Percentiles rank a stretch among this genome's conserved stretches.
phyloP scores from a whole-genome alignment of 23 red algal species.

The Pyropia yezoensis region DNA sequence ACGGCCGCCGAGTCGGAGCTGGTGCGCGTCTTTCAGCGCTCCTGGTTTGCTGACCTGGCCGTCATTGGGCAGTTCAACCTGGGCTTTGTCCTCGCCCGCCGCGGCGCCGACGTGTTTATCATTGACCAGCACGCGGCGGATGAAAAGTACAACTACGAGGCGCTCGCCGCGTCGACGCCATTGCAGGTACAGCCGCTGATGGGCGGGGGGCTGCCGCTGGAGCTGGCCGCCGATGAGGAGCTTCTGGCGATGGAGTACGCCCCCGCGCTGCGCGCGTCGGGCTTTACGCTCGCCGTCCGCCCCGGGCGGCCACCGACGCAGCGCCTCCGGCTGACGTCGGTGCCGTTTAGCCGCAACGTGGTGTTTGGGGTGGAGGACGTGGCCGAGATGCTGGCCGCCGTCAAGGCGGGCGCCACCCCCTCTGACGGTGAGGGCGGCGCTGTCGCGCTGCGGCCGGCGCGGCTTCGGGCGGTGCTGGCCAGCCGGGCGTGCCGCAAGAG shows the following conservation, averaged over 20 bases:
- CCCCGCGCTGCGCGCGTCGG: slow-evolving; percentile 27
- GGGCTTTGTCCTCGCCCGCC: slow-evolving; percentile 67
- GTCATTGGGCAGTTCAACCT: slow-evolving; percentile 92
- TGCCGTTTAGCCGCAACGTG: slow-evolving; percentile 50
- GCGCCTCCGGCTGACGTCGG: slow-evolving; percentile 31
- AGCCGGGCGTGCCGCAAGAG: slow-evolving; percentile 83
- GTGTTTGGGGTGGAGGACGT: slow-evolving; percentile 68
- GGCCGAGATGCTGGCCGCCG: slow-evolving; percentile 53
- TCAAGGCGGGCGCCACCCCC: slow-evolving; percentile 21
- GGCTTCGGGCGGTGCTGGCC: slow-evolving; percentile 68
- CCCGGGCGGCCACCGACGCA: slow-evolving; percentile 26
- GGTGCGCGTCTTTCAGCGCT: slow-evolving; percentile 46
- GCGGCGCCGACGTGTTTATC: slow-evolving; percentile 62
- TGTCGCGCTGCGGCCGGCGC: slow-evolving; percentile 16
- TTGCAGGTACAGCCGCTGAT: slow-evolving; percentile 47
- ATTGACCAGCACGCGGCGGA: slow-evolving; percentile 98
- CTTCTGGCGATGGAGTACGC: slow-evolving; percentile 40
- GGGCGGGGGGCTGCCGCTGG: slow-evolving; percentile 20
- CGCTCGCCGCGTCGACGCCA: slow-evolving; percentile 16
- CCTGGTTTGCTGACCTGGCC: slow-evolving; percentile 56
- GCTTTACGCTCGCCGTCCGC: slow-evolving; percentile 38
- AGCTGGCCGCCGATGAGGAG: slow-evolving; percentile 71
- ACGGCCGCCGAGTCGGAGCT: slow-evolving; percentile 42
- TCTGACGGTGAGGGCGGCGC: neutral
- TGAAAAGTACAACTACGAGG: slow-evolving; percentile 91